Percentiles rank a stretch among this genome's conserved stretches.
Conservation (phyloP, 2,329 filamentous ascomycete genomes). For the Talaromyces sp. region DNA sequence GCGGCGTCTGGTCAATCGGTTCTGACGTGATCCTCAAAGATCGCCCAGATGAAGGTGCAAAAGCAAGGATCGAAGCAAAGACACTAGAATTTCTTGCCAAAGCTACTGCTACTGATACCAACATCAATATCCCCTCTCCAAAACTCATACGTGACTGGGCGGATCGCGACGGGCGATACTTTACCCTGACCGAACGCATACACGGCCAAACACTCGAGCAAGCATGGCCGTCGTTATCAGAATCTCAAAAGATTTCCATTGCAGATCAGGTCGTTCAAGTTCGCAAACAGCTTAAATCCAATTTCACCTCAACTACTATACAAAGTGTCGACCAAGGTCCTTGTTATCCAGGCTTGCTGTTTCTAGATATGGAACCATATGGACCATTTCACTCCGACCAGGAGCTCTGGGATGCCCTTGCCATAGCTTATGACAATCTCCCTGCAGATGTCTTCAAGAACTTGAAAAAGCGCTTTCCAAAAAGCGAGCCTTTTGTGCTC, state of each 20-base stretch:
- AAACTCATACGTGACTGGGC: constrained; percentile 14
- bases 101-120: too few species aligned
- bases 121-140: background rate
- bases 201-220: constrained; percentile 17
- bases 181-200: constrained; percentile 17
- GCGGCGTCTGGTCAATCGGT: constrained; percentile 29
- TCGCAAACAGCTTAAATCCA: constrained; percentile 1
- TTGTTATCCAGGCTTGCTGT: constrained; percentile 18
- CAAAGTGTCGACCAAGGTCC: constrained; percentile 6
- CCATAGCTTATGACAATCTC: constrained; percentile 12
- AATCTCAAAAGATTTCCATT: constrained; percentile 4
- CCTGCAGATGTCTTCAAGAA: constrained; percentile 18
- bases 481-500: constrained; percentile 22
- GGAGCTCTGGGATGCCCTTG: constrained; percentile 18
- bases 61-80: constrained; percentile 3
- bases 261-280: constrained; percentile 1
- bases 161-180: constrained; percentile 16
- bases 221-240: constrained; percentile 18
- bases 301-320: constrained; percentile 6
- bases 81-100: constrained; percentile 5
- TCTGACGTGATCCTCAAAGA: constrained; percentile 29
- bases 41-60: constrained; percentile 10
- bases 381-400: constrained; percentile 19
- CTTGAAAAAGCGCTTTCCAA: constrained; percentile 19
- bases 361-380: constrained; percentile 13